Evolutionary conservation across 208 protist species (phyloP), one percentile per base, ranked within the genome.

Genomic region (Kentomonas sorsogonicus): DNA sequence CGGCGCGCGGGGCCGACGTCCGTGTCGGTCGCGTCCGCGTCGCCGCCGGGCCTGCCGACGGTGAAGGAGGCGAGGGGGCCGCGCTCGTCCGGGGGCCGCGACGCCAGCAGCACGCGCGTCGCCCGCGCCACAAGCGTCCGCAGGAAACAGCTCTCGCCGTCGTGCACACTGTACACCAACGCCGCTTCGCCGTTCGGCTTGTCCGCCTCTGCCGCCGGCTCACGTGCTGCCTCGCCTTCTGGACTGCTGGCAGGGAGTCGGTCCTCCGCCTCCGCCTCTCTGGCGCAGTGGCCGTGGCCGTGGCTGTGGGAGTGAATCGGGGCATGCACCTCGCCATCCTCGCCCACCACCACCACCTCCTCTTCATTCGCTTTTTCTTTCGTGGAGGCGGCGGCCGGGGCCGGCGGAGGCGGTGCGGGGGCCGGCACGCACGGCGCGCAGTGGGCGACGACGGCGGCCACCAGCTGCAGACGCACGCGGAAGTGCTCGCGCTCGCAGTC

Each of bases 401-500:
- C 39, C 10, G 44, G 18, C 20, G 54, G 25, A 5, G 26, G 38
- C 40, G 34, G 15, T 26, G 51, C 38, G 34, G 31, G 45, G n/a
- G 36, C 29, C 20, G 40, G 26, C n/a, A 50, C 46, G 48, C 62
- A 62, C 16, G 44, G 52, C 10, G 45, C 48, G 59, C 63, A 68
- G 66, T 82, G 75, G 33, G 52, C 16, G 2, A 57, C 75, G 36
- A 82, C 52, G 0, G 52, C 18, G 29, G 68, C 54, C 13, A 63
- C 46, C 27, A 82, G 16, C 27, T 65, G 27, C 45, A 82, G 66
- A 38, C 69, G 64, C 11, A 47, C 53, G 34, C 47, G 29, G 46
- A 74, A 82, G 60, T 82, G 75, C 51, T 69, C 55, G 48, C 58
- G 50, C 40, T 82, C 75, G 2, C 69, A 34, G 2, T 25, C n/a